These are phyloP conservation scores for Stygiomarasmius scandens DNA, from an alignment of 1,284 basidiomycete species.

Conservation along the genomic window DNA sequence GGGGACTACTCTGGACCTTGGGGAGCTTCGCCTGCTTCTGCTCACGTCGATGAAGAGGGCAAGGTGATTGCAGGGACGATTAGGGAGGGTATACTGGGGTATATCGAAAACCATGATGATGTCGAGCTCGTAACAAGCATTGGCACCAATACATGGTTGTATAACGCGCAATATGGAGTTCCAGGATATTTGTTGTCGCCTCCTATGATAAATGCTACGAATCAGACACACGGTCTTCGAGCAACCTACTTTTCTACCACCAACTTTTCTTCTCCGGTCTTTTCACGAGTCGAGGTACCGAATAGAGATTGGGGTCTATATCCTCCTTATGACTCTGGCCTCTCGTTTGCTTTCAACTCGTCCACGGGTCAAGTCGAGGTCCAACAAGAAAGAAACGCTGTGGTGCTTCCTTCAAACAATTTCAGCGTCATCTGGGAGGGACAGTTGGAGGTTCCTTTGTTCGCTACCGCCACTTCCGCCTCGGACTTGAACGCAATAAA, in stretches of 20 bases:
- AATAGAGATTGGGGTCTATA: conserved; percentile 33
- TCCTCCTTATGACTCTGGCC: conserved; percentile 21
- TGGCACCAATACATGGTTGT: conserved; percentile 30
- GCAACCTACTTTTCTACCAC: conserved; percentile 30
- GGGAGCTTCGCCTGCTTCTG: conserved; percentile 25
- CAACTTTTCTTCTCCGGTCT: conserved; percentile 25
- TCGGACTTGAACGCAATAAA: conserved; percentile 26
- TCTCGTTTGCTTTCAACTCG: too few species aligned
- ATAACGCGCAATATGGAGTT: conserved; percentile 31
- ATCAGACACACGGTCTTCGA: conserved; percentile 21
- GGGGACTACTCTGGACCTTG: conserved; percentile 32
- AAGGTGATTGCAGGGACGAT: conserved; percentile 27
- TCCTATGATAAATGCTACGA: conserved; percentile 4
- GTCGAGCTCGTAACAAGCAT: conserved; percentile 27
- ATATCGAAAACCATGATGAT: conserved; percentile 20
- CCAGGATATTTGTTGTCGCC: conserved; percentile 28
- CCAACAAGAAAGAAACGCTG: neutral
- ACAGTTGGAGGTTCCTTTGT: conserved; percentile 24
- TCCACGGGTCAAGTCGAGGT: too few species aligned
- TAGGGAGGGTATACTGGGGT: conserved; percentile 24
- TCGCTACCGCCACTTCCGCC: conserved; percentile 18
- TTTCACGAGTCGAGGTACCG: conserved; percentile 25
- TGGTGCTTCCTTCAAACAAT: conserved; percentile 30
- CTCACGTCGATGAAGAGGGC: neutral
- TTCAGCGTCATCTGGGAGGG: conserved; percentile 35